These are phyloP conservation scores for Podaxis carcinomalis DNA, from an alignment of 768 basidiomycete species.

Conservation along the genomic window DNA sequence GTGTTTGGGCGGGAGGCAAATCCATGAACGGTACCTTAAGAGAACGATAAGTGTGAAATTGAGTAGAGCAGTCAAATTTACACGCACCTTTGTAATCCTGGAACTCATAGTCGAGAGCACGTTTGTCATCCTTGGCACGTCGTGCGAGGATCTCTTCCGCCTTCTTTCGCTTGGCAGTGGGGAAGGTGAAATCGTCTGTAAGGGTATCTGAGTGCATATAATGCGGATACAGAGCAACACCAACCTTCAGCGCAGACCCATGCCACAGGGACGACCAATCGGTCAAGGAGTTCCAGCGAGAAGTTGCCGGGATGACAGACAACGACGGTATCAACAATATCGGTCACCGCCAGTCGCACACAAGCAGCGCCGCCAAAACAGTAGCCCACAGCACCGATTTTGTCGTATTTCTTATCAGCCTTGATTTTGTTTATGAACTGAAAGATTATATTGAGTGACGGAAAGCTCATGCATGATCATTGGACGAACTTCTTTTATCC, in stretches of 20 bases:
- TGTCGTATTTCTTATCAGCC: conserved; percentile 34
- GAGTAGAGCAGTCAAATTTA: not conserved
- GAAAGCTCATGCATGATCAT: not conserved
- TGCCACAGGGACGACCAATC: conserved; percentile 32
- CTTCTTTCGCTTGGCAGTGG: conserved; percentile 23
- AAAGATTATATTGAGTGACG: not conserved
- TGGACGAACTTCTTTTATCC: conserved; percentile 19
- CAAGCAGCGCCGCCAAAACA: conserved; percentile 38
- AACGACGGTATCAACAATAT: conserved; percentile 32
- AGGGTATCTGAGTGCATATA: not conserved
- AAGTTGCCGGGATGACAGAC: conserved; percentile 37
- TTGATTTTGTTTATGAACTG: conserved; percentile 32
- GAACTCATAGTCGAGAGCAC: conserved; percentile 41
- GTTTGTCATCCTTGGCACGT: conserved; percentile 28
- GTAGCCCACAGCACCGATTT: conserved; percentile 39
- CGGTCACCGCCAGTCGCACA: conserved; percentile 32
- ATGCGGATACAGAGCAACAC: not conserved
- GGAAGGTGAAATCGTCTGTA: conserved; percentile 36
- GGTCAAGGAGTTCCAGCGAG: conserved; percentile 28
- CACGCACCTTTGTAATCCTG: conserved; percentile 37
- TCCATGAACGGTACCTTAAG: conserved; percentile 40
- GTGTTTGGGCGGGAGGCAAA: conserved; percentile 41
- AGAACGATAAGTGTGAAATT: not conserved
- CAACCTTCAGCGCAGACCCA: conserved; percentile 42
- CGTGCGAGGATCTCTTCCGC: conserved; percentile 32